phyloP scores from a whole-genome alignment of 345 rosid species.

The Rhizophora mangle region DNA sequence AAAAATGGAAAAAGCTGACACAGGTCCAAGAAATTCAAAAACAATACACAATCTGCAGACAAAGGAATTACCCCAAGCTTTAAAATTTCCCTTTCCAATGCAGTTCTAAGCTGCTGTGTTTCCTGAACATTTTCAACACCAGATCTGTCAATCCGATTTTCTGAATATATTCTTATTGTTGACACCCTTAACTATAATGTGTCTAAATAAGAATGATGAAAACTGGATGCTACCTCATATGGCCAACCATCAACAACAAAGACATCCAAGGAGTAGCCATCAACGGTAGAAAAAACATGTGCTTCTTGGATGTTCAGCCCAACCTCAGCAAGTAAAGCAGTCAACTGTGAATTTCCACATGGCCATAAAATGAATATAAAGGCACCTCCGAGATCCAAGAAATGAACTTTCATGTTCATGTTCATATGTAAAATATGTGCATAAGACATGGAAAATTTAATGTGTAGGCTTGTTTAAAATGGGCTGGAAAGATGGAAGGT shows the following conservation, averaged over 20 bases:
- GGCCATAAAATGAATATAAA: slow-evolving; percentile 11
- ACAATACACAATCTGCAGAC: not conserved
- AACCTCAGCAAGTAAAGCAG: slow-evolving; percentile 80
- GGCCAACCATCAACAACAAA: slow-evolving; percentile 99
- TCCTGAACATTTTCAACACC: slow-evolving; percentile 54
- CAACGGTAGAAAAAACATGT: slow-evolving; percentile 88
- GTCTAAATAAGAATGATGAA: not conserved
- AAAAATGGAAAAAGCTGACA: too few relatives aligned
- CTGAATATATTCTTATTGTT: slow-evolving; percentile 7
- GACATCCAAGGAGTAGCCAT: slow-evolving; percentile 94
- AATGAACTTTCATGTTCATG: not conserved
- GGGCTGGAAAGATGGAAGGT: too few relatives aligned
- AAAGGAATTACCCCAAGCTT: slow-evolving; percentile 63
- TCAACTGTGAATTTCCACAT: slow-evolving; percentile 53
- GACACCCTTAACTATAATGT: slow-evolving; percentile 1
- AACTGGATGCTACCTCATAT: slow-evolving; percentile 60
- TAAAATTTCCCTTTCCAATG: slow-evolving; percentile 68
- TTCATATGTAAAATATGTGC: not conserved
- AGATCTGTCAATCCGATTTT: slow-evolving; percentile 23
- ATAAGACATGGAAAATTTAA: too few relatives aligned
- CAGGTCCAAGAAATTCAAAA: not conserved
- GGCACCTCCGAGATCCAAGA: not conserved
- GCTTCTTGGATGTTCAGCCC: slow-evolving; percentile 99
- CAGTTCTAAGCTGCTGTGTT: slow-evolving; percentile 59
- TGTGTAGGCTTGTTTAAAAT: too few relatives aligned